Evolutionary conservation across 2,329 filamentous ascomycete species (phyloP).

Genomic region (Microdochium nivale): DNA sequence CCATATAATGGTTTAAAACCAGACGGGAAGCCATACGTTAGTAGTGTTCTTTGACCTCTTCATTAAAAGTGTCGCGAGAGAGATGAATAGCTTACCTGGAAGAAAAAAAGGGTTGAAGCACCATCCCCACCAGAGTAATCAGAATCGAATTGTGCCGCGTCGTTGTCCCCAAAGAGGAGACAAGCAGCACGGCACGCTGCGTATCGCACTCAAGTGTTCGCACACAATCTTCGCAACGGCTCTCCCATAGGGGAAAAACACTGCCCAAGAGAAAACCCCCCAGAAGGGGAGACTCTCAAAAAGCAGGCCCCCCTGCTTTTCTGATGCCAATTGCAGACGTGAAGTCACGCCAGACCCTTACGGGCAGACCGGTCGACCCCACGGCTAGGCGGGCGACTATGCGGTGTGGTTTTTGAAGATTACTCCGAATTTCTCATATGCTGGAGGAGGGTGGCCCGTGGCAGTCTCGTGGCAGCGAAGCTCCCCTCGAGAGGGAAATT

Average conservation of each 20-base stretch:
- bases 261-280: constrained; percentile 14
- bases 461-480: constrained; percentile 2
- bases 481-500: constrained; percentile 11
- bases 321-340: constrained; percentile 88
- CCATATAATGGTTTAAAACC: too few species aligned
- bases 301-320: constrained; percentile 61
- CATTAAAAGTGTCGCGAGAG: not conserved
- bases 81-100: constrained; percentile 17
- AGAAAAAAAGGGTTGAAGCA: constrained; percentile 46
- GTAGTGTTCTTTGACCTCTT: not conserved
- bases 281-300: constrained; percentile 11
- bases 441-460: constrained; percentile 22
- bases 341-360: constrained; percentile 75
- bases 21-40: not conserved
- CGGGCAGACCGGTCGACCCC: constrained; percentile 57
- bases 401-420: constrained; percentile 58
- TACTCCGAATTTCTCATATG: constrained; percentile 99
- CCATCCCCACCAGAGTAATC: constrained; percentile 82
- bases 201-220: constrained; percentile 92
- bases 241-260: constrained; percentile 69
- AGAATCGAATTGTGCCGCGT: constrained; percentile 75
- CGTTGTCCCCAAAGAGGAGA: constrained; percentile 14
- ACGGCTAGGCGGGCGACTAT: constrained; percentile 31
- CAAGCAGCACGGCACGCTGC: constrained; percentile 56
- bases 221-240: constrained; percentile 91